Evolutionary conservation across 202 grass and related monocot species (phyloP), one percentile per base, ranked within the genome.

Genomic region (Elaeis oleifera): DNA sequence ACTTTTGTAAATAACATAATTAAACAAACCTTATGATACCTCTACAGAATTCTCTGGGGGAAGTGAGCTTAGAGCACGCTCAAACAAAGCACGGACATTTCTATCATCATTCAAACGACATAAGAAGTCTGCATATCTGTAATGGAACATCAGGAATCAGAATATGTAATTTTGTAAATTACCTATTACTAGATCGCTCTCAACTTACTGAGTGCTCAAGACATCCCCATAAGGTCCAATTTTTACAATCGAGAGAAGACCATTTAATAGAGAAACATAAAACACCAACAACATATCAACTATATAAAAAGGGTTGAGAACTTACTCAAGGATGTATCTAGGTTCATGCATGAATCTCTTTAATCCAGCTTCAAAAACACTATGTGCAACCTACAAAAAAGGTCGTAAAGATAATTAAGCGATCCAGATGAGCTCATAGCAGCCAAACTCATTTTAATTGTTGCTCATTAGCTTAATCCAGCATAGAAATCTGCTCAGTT

Each of bases 1-100:
- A 49, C 14, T 23, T 18, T 22, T 63, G 13, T 36, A 39, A 68
- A 23, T 15, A 20, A 22, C 36, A 44, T 44, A 56, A 31, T 65
- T 31, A 31, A 31, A 6, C 28, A 74, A 74, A 1, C 57, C 6
- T 70, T 16, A 54, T 5, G 26, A 73, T 85, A 91, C 92, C 82
- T 97, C 92, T 58, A 76, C 50, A 53, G 92, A 97, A 68, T 97
- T 50, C 60, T 97, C 92, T 24, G 81, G 71, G 66, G 87, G 81
- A 79, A 97, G 92, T 79, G 82, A 89, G 76, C 92, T 97, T 54
- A 97, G 70, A 67, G 87, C 92, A 39, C 87, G 75, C 77, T 97
- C 92, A 76, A 97, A 97, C 64, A 97, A 83, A 73, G 88, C 92
- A 81, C 92, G 87, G 5, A 91, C 88, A 86, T 97, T 97, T 86